phyloP scores from a whole-genome alignment of 371 early-diverging fungal genomes.

The Circinella minor region DNA sequence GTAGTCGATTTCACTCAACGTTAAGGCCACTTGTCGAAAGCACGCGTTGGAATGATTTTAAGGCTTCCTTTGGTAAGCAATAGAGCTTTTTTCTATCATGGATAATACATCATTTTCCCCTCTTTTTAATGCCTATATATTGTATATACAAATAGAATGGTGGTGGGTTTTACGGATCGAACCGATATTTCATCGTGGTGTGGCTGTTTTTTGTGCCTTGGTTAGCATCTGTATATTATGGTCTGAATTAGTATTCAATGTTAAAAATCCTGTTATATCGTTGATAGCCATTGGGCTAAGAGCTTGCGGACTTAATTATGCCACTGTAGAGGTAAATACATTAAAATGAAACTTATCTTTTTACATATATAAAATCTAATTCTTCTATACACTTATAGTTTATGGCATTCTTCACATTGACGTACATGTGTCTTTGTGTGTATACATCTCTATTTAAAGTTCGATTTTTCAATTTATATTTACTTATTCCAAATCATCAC shows the following conservation, averaged over 20 bases:
- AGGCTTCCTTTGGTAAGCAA: conserved; percentile 20
- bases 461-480: conserved; percentile 82
- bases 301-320: conserved; percentile 55
- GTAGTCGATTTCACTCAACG: conserved; percentile 55
- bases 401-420: conserved; percentile 74
- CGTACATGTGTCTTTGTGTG: conserved; percentile 92
- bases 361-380: too few species aligned
- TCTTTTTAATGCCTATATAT: too few species aligned
- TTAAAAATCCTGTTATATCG: conserved; percentile 59
- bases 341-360: not conserved
- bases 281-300: conserved; percentile 56
- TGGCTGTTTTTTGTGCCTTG: conserved; percentile 63
- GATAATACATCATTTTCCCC: too few species aligned
- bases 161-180: conserved; percentile 81
- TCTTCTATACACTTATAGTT: conserved; percentile 53
- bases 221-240: conserved; percentile 81
- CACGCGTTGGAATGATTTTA: conserved; percentile 18
- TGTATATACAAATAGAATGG: conserved; percentile 60
- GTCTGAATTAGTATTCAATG: conserved; percentile 90
- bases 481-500: conserved; percentile 88
- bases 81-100: too few species aligned
- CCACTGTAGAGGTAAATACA: conserved; percentile 56
- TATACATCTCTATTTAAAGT: conserved; percentile 89
- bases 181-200: conserved; percentile 61
- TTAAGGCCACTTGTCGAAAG: conserved; percentile 33